These are phyloP conservation scores for Pisolithus marmoratus DNA, from an alignment of 768 basidiomycete genomes.

Conservation along the genomic window DNA sequence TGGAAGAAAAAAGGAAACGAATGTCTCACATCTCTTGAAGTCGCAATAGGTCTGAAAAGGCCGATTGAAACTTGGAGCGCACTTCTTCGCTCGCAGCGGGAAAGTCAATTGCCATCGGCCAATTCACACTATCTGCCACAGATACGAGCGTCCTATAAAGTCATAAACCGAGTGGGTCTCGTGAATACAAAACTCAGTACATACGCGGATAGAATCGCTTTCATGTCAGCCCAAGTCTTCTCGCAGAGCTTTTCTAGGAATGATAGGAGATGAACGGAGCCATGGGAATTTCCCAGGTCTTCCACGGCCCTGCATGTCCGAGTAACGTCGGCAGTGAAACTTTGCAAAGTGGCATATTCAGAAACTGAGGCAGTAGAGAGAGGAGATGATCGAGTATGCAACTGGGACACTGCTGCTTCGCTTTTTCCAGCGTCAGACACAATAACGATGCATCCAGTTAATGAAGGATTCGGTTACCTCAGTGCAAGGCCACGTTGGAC, in stretches of 20 bases:
- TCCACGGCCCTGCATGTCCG: slow-evolving; percentile 41
- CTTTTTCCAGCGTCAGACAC: slow-evolving; percentile 31
- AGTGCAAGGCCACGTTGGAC: slow-evolving; percentile 64
- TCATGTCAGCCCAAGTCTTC: slow-evolving; percentile 76
- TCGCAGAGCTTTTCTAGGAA: slow-evolving; percentile 62
- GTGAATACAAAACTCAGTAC: slow-evolving; percentile 17
- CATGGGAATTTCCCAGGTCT: slow-evolving; percentile 38
- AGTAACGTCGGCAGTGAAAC: slow-evolving; percentile 49
- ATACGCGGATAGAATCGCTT: slow-evolving; percentile 55
- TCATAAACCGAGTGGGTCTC: slow-evolving; percentile 4
- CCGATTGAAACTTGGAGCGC: slow-evolving; percentile 62
- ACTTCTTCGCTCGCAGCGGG: slow-evolving; percentile 41
- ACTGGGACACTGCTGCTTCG: slow-evolving; percentile 52
- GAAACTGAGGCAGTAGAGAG: slow-evolving; percentile 45
- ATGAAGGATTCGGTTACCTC: slow-evolving; percentile 44
- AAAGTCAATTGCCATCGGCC: slow-evolving; percentile 79
- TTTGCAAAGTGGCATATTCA: slow-evolving; percentile 55
- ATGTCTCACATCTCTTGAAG: slow-evolving; percentile 72
- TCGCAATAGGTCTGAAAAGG: slow-evolving; percentile 70
- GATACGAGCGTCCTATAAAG: slow-evolving; percentile 50
- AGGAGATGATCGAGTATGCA: slow-evolving; percentile 33
- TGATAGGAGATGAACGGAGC: slow-evolving; percentile 51
- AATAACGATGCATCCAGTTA: neutral
- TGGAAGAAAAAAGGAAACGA: neutral
- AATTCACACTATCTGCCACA: slow-evolving; percentile 71